phyloP scores from a whole-genome alignment of 306 rosid species.

The Medicago truncatula region DNA sequence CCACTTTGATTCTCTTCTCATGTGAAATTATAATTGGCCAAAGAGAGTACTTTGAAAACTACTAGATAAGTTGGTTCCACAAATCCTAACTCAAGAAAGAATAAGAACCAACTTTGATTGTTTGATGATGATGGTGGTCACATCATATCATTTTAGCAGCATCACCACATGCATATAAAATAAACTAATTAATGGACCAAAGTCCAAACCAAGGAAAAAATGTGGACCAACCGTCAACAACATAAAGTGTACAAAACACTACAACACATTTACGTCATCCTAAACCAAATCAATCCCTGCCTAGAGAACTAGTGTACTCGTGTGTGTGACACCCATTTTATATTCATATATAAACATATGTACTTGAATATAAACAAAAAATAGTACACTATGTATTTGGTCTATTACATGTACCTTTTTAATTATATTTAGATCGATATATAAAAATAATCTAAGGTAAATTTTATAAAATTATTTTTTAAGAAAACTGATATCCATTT shows the following conservation, averaged over 20 bases:
- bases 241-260: slow-evolving; percentile 20
- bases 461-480: too few species aligned
- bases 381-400: not conserved
- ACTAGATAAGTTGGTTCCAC: not conserved
- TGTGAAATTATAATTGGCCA: slow-evolving; percentile 32
- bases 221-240: slow-evolving; percentile 44
- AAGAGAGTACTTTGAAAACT: slow-evolving; percentile 19
- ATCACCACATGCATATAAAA: slow-evolving; percentile 36
- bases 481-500: too few species aligned
- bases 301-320: slow-evolving; percentile 14
- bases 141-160: slow-evolving; percentile 10
- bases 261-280: slow-evolving; percentile 43
- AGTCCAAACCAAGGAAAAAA: slow-evolving; percentile 16
- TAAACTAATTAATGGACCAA: slow-evolving; percentile 34
- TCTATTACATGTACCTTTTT: not conserved
- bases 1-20: not conserved
- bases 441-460: too few species aligned
- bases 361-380: too few species aligned
- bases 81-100: slow-evolving; percentile 30
- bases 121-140: slow-evolving; percentile 44
- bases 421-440: too few species aligned
- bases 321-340: slow-evolving; percentile 5
- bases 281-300: slow-evolving; percentile 37
- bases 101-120: slow-evolving; percentile 34
- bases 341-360: not conserved